These are phyloP conservation scores for Jamesozyma lodderae DNA, from an alignment of 805 yeast genomes.

Conservation along the genomic window DNA sequence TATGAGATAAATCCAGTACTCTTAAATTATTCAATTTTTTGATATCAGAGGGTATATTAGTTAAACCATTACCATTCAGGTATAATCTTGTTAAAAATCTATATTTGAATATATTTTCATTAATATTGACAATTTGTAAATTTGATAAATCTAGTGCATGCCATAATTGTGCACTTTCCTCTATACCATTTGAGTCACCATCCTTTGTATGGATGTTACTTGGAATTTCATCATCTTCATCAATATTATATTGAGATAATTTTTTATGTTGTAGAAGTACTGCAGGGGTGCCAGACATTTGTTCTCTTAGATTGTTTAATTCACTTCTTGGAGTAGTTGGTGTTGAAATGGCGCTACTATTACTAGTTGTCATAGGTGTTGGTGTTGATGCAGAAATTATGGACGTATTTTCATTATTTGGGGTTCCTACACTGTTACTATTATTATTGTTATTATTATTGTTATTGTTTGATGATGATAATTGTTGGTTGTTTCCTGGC, in stretches of 20 bases:
- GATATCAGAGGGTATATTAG: slow-evolving; percentile 56
- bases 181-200: slow-evolving; percentile 7
- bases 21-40: slow-evolving; percentile 62
- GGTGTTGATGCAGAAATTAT: slow-evolving; percentile 9
- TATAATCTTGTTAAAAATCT: slow-evolving; percentile 78
- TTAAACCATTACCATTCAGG: slow-evolving; percentile 76
- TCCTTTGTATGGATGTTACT: slow-evolving; percentile 16
- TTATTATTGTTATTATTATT: slow-evolving; percentile 1
- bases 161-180: slow-evolving; percentile 74
- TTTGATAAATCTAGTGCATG: slow-evolving; percentile 88
- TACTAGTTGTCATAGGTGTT: slow-evolving; percentile 11
- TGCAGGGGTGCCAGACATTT: slow-evolving; percentile 21
- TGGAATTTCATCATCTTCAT: slow-evolving; percentile 48
- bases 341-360: slow-evolving; percentile 24
- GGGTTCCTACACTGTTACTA: not conserved
- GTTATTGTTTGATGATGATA: too few species aligned
- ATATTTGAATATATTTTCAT: slow-evolving; percentile 71
- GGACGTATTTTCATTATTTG: slow-evolving; percentile 3
- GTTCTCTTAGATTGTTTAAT: slow-evolving; percentile 17
- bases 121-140: slow-evolving; percentile 63
- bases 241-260: slow-evolving; percentile 33
- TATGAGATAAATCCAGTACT: slow-evolving; percentile 78
- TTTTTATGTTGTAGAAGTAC: slow-evolving; percentile 34
- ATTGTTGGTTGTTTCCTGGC: not conserved
- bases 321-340: slow-evolving; percentile 29